phyloP scores from a whole-genome alignment of 2,329 filamentous ascomycete species.

The Alternaria sp. region DNA sequence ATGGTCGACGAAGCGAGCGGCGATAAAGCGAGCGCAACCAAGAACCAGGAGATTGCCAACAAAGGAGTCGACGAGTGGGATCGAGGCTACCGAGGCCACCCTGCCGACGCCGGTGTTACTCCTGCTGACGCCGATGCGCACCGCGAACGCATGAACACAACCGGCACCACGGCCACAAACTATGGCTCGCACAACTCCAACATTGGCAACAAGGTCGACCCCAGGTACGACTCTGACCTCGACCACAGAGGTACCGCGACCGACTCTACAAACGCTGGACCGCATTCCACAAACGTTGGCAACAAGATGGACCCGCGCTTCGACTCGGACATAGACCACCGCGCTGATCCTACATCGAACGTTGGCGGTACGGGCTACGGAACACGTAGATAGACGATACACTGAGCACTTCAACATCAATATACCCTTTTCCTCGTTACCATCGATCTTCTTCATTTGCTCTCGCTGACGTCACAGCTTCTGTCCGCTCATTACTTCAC shows the following conservation, averaged over 20 bases:
- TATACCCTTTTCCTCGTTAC: conserved; percentile 16
- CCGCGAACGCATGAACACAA: conserved; percentile 29
- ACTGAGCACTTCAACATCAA: conserved; percentile 13
- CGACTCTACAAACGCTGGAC: conserved; percentile 34
- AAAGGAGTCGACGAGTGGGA: conserved; percentile 45
- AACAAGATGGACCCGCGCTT: conserved; percentile 46
- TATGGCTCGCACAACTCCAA: conserved; percentile 42
- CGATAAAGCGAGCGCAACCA: conserved; percentile 35
- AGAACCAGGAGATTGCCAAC: conserved; percentile 40
- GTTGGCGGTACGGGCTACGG: conserved; percentile 19
- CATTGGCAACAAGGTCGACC: conserved; percentile 41
- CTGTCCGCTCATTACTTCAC: background rate
- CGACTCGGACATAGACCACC: conserved; percentile 29
- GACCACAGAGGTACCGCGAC: conserved; percentile 25
- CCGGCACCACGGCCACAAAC: conserved; percentile 32
- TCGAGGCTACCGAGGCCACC: conserved; percentile 39
- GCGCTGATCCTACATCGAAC: conserved; percentile 19
- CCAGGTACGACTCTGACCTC: conserved; percentile 37
- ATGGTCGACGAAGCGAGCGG: conserved; percentile 42
- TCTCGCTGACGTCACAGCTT: conserved; percentile 11
- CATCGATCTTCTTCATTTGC: background rate
- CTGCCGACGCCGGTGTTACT: conserved; percentile 38
- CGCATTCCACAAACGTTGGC: conserved; percentile 35
- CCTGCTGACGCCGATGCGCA: conserved; percentile 32
- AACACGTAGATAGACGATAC: conserved; percentile 22